Conservation (phyloP, 2,329 filamentous ascomycete genomes). For the Phoma herbarum region DNA sequence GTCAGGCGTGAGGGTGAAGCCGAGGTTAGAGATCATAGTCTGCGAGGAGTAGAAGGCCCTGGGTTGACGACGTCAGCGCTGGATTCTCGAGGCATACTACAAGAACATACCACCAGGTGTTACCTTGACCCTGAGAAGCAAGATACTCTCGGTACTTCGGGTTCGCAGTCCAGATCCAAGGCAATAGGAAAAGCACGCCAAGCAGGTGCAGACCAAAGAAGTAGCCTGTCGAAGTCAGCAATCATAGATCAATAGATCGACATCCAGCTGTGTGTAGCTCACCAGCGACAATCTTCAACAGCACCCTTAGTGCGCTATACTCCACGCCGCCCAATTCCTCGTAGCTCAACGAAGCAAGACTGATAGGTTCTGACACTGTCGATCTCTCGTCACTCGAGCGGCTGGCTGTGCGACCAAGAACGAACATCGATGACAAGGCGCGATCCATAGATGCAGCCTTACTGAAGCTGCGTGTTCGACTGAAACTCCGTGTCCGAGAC, state of each 20-base stretch:
- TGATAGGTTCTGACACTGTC: constrained; percentile 58
- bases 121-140: constrained; percentile 52
- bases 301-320: constrained; percentile 58
- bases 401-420: constrained; percentile 41
- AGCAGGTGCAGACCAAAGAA: constrained; percentile 60
- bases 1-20: constrained; percentile 63
- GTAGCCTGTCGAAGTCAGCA: constrained; percentile 45
- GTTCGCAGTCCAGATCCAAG: constrained; percentile 55
- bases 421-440: constrained; percentile 54
- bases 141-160: constrained; percentile 59
- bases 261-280: background rate
- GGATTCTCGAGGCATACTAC: background rate
- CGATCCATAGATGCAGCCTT: constrained; percentile 52
- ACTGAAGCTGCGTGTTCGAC: constrained; percentile 29
- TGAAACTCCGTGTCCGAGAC: constrained; percentile 7
- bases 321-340: constrained; percentile 61
- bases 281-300: constrained; percentile 59
- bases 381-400: constrained; percentile 16
- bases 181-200: constrained; percentile 56
- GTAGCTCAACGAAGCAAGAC: constrained; percentile 53
- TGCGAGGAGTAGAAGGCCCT: constrained; percentile 53
- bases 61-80: background rate
- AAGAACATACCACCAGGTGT: constrained; percentile 60
- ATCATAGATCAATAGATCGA: background rate
- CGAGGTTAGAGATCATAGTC: constrained; percentile 62